Evolutionary conservation across 345 rosid species (phyloP).

Genomic region (Diplotaxis tenuifolia): DNA sequence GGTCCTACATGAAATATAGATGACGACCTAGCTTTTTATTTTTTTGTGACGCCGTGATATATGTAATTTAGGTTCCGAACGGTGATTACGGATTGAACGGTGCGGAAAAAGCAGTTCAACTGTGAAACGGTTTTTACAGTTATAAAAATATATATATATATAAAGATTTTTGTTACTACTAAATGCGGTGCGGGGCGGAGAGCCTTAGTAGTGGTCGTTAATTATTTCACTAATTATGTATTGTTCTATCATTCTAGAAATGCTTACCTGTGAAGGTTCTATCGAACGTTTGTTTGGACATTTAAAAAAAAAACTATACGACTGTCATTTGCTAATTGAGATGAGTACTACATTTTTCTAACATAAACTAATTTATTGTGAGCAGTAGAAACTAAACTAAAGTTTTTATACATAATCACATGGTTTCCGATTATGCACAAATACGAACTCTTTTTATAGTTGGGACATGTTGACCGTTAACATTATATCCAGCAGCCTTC

Average conservation of each 20-base stretch:
- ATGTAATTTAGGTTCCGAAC: no score
- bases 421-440: not conserved
- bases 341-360: not conserved
- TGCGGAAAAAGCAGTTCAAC: no score
- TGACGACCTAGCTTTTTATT: conserved; percentile 16
- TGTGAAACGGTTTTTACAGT: no score
- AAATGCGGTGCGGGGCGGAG: no score
- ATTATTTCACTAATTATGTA: conserved; percentile 5
- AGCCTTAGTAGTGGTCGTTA: not conserved
- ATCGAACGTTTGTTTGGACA: not conserved
- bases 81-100: no score
- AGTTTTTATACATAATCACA: not conserved
- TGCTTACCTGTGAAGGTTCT: not conserved
- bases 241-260: conserved; percentile 17
- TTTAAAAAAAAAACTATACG: not conserved
- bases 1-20: conserved; percentile 15
- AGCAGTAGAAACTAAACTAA: not conserved
- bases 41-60: conserved; percentile 6
- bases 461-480: conserved; percentile 34
- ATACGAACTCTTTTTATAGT: not conserved
- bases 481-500: conserved; percentile 30
- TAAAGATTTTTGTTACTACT: no score
- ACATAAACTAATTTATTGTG: not conserved
- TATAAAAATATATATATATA: no score
- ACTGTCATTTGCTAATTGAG: not conserved